Evolutionary conservation across 306 rosid genomes (phyloP), one percentile per base, ranked within the genome.

Genomic region (Begonia peltatifolia): DNA sequence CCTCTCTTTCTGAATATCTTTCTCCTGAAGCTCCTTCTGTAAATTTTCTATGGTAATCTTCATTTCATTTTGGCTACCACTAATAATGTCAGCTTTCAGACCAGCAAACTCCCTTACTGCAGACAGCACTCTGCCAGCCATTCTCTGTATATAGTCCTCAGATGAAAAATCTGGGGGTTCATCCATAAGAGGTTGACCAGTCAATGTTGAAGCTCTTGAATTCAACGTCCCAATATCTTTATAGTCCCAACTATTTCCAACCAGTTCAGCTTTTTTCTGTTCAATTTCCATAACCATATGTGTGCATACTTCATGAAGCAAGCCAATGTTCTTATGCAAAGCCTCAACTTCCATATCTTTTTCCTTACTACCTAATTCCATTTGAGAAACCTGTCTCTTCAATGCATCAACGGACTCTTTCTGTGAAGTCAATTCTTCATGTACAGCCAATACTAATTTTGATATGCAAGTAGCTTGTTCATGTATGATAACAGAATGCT

Each of bases 21-120:
- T 92, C 76, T 92, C 96, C 73, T 79, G 94, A 67, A 86, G 94
- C 66, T 86, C 94, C 63, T 68, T 76, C 81, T 81, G 94, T 80
- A 92, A 62, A 71, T 79, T 76, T 46, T 77, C 47, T 54, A 86
- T 68, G 25, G 69, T 64, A 55, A 59, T 68, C 82, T 83, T 92
- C 88, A 81, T 75, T 72, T 92, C 94, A 68, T 66, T 83, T 73
- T 69, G 78, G 68, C 57, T 64, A 51, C 77, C 76, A 49, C 71
- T 93, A 56, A 75, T 52, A 41, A 74, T 53, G 61, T 86, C 93
- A 22, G 80, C 66, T 71, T 74, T 86, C 65, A 86, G 43, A 60
- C 70, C 58, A 60, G 72, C 69, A 66, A 81, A 79, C 59, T 79
- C 86, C 61, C 72, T 77, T 53, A 78, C 88, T 58, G 83, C 77